A percentile compares a stretch with the other conserved stretches of the same genome.
phyloP scores from a whole-genome alignment of 768 basidiomycete species.

The Hypsizygus marmoreus region DNA sequence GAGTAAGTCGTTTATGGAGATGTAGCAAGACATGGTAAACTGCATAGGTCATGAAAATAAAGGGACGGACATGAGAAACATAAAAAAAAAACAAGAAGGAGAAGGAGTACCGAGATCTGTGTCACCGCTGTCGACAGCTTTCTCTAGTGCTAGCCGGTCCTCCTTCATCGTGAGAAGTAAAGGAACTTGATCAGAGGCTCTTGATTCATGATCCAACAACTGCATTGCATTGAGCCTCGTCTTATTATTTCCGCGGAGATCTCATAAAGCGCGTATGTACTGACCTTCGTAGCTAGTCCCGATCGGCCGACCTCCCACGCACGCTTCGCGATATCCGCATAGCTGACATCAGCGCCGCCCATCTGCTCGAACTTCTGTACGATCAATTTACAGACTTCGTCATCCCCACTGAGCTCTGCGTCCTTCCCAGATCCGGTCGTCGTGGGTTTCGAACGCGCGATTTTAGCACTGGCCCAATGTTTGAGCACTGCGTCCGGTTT shows the following conservation, averaged over 20 bases:
- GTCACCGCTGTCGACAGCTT: constrained; percentile 94
- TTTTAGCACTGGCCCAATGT: constrained; percentile 97
- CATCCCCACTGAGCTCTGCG: constrained; percentile 66
- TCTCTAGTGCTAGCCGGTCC: constrained; percentile 81
- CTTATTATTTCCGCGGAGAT: not conserved
- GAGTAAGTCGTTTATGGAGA: constrained; percentile 76
- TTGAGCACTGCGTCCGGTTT: constrained; percentile 86
- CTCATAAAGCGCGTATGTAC: constrained; percentile 36
- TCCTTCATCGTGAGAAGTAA: constrained; percentile 94
- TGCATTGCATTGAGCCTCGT: constrained; percentile 25
- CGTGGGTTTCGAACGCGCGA: constrained; percentile 67
- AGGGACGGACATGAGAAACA: constrained; percentile 1
- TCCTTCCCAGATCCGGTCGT: constrained; percentile 54
- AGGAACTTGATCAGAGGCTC: constrained; percentile 91
- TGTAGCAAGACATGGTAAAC: constrained; percentile 94
- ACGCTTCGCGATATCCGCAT: constrained; percentile 90
- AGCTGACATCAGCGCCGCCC: constrained; percentile 80
- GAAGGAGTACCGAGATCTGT: constrained; percentile 76
- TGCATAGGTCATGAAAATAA: constrained; percentile 28
- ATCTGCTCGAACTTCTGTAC: constrained; percentile 89
- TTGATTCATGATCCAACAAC: constrained; percentile 90
- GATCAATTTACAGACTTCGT: constrained; percentile 77
- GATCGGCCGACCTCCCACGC: constrained; percentile 61
- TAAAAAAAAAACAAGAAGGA: constrained; percentile 17
- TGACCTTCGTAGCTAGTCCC: constrained; percentile 34